Percentiles rank a stretch among this genome's conserved stretches.
Conservation (phyloP, 2,329 filamentous ascomycete genomes). For the Daldinia sp. region DNA sequence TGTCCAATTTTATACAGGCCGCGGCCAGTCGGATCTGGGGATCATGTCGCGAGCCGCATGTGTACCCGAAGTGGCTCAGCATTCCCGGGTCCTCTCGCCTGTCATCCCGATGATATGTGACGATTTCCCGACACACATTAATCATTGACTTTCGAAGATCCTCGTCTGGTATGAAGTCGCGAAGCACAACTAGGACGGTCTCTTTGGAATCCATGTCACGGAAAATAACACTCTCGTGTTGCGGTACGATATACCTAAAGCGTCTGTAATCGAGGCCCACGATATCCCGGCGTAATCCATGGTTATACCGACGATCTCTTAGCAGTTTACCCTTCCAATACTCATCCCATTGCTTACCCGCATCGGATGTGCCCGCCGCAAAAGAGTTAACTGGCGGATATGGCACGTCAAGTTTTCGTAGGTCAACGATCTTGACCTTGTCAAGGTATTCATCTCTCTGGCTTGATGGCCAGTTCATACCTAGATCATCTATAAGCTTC, state of each 20-base stretch:
- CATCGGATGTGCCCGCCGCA: background rate
- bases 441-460: conserved; percentile 24
- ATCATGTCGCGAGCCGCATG: conserved; percentile 26
- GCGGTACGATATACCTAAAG: conserved; percentile 36
- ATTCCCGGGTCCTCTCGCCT: conserved; percentile 33
- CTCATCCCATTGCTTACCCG: conserved; percentile 27
- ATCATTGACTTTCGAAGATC: conserved; percentile 32
- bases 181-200: conserved; percentile 41
- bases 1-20: conserved; percentile 11
- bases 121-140: conserved; percentile 33
- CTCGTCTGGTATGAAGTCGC: conserved; percentile 41
- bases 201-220: conserved; percentile 42
- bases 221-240: conserved; percentile 45
- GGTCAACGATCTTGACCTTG: conserved; percentile 15
- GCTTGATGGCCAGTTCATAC: conserved; percentile 27
- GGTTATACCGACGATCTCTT: conserved; percentile 25
- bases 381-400: background rate
- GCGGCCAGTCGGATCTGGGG: conserved; percentile 29
- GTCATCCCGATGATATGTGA: conserved; percentile 25
- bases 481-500: conserved; percentile 14
- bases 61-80: conserved; percentile 43
- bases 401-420: background rate
- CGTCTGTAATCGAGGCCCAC: conserved; percentile 25
- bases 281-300: conserved; percentile 26
- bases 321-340: conserved; percentile 27